phyloP scores from a whole-genome alignment of 1,139 yeast genomes.

The Candida dubliniensis region DNA sequence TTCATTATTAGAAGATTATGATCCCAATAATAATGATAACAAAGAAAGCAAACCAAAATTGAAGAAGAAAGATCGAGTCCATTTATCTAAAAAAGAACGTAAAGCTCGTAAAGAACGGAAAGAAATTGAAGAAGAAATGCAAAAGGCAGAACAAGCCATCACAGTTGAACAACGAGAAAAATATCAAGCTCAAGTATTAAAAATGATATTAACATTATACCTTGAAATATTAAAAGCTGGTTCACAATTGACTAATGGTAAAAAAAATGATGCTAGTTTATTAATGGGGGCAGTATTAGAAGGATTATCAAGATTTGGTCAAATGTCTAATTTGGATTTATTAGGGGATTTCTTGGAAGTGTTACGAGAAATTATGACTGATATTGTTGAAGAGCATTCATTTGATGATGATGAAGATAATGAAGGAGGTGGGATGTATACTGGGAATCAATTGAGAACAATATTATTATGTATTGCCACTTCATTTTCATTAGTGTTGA shows the following conservation, averaged over 20 bases:
- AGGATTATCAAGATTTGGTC: conserved; percentile 88
- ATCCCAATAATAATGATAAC: conserved; percentile 56
- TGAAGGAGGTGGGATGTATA: conserved; percentile 35
- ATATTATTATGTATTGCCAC: conserved; percentile 82
- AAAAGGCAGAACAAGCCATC: conserved; percentile 81
- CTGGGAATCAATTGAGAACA: conserved; percentile 55
- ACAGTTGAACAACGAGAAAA: conserved; percentile 85
- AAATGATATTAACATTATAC: conserved; percentile 68
- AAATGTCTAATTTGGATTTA: conserved; percentile 86
- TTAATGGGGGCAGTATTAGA: conserved; percentile 86
- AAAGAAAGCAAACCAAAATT: conserved; percentile 48
- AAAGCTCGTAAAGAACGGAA: conserved; percentile 85
- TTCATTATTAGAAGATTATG: conserved; percentile 76
- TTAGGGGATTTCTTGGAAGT: conserved; percentile 92
- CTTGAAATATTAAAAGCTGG: conserved; percentile 69
- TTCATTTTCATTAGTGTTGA: conserved; percentile 78
- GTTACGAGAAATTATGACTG: conserved; percentile 71
- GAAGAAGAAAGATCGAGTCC: conserved; percentile 84
- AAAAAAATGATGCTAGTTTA: conserved; percentile 49
- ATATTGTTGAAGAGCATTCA: conserved; percentile 38
- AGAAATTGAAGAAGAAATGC: conserved; percentile 84
- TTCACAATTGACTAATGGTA: conserved; percentile 24
- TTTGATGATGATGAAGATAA: conserved; percentile 22
- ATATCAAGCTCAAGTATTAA: conserved; percentile 80
- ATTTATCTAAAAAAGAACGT: conserved; percentile 82